Conservation (phyloP, 2,329 filamentous ascomycete genomes). For the Fusarium aywerte region DNA sequence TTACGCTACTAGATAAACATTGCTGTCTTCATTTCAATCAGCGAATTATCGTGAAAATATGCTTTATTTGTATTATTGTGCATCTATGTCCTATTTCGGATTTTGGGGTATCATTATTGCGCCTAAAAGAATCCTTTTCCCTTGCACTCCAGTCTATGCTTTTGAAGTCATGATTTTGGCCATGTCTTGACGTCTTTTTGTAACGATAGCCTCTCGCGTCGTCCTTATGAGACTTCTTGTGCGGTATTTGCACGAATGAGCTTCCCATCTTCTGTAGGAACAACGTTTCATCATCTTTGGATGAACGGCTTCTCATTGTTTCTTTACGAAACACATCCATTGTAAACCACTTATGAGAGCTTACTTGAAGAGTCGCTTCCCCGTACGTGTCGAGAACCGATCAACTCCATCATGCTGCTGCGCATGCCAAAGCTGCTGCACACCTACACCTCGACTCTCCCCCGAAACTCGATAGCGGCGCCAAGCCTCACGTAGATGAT, state of each 20-base stretch:
- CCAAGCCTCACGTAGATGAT: conserved; percentile 79
- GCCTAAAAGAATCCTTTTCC: conserved; percentile 28
- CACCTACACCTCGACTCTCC: conserved; percentile 71
- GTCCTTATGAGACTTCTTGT: not conserved
- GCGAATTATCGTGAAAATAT: not conserved
- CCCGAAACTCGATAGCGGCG: conserved; percentile 72
- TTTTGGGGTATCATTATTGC: conserved; percentile 37
- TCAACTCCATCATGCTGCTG: conserved; percentile 70
- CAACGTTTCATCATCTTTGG: not conserved
- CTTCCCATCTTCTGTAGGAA: not conserved
- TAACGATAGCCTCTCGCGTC: not conserved
- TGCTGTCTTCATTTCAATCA: not conserved
- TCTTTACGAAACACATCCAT: not conserved
- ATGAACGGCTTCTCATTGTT: not conserved
- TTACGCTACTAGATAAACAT: not conserved
- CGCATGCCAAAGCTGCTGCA: conserved; percentile 69
- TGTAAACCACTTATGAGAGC: not conserved
- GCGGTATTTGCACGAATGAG: not conserved
- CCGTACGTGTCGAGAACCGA: conserved; percentile 65
- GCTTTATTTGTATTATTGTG: conserved; percentile 1
- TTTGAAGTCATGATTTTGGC: not conserved
- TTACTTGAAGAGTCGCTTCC: conserved; percentile 65
- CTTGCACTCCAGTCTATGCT: not conserved
- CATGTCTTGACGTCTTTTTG: conserved; percentile 7
- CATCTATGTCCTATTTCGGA: conserved; percentile 20